Evolutionary conservation across 192 early-diverging fungal species (phyloP).

Genomic region (Lunasporangiospora selenospora): DNA sequence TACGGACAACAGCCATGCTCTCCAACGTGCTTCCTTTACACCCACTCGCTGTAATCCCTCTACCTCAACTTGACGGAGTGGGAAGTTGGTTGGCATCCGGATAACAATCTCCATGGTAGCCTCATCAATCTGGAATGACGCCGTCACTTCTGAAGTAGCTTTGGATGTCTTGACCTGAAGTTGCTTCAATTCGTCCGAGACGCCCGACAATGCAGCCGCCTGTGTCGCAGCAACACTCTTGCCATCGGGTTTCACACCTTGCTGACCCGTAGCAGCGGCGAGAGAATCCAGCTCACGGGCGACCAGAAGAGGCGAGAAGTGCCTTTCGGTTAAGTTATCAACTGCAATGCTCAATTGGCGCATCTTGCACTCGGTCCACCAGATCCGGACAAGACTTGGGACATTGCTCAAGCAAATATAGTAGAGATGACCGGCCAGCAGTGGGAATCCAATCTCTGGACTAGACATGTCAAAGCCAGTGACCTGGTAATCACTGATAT

Average conservation of each 20-base stretch:
- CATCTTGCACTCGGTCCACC: slow-evolving; percentile 85
- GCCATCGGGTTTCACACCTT: slow-evolving; percentile 52
- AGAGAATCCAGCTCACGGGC: slow-evolving; percentile 66
- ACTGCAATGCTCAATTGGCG: slow-evolving; percentile 76
- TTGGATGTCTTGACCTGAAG: slow-evolving; percentile 69
- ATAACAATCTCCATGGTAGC: slow-evolving; percentile 77
- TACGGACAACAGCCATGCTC: slow-evolving; percentile 59
- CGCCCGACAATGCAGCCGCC: slow-evolving; percentile 32
- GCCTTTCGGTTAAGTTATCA: slow-evolving; percentile 78
- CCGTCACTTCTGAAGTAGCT: slow-evolving; percentile 70
- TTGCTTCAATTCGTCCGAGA: slow-evolving; percentile 47
- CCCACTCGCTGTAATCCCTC: slow-evolving; percentile 69
- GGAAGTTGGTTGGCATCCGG: slow-evolving; percentile 71
- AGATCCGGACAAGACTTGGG: slow-evolving; percentile 75
- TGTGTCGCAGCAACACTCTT: slow-evolving; percentile 32
- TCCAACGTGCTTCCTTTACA: slow-evolving; percentile 65
- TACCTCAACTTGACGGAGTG: slow-evolving; percentile 75
- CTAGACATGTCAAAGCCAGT: slow-evolving; percentile 53
- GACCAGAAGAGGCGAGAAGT: slow-evolving; percentile 70
- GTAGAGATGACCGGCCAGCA: slow-evolving; percentile 81
- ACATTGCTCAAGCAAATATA: slow-evolving; percentile 64
- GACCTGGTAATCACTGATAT: slow-evolving; percentile 67
- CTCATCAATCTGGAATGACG: slow-evolving; percentile 80
- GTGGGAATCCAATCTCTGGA: slow-evolving; percentile 60
- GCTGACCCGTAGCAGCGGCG: slow-evolving; percentile 32